A percentile compares a stretch with the other conserved stretches of the same genome.
These are phyloP conservation scores for Puccinia horiana DNA, from an alignment of 1,284 basidiomycete genomes.

Conservation along the genomic window DNA sequence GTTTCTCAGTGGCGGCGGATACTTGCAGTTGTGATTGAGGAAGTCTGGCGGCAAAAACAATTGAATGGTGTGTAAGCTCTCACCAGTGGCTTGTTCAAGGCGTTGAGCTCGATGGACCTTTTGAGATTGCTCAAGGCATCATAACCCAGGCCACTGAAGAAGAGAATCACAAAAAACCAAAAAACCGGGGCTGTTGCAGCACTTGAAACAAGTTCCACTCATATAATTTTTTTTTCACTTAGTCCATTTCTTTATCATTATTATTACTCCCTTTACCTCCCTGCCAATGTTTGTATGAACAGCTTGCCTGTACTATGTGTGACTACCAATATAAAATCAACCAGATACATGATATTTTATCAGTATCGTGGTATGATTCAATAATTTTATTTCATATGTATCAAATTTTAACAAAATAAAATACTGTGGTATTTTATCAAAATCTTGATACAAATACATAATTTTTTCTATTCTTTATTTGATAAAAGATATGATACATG, in stretches of 20 bases:
- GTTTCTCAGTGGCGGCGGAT: conserved; percentile 7
- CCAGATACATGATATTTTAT: no score
- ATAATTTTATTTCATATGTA: no score
- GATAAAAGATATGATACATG: background rate
- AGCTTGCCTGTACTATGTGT: no score
- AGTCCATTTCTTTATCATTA: no score
- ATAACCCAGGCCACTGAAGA: background rate
- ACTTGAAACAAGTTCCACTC: no score
- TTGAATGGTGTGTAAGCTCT: conserved; percentile 10
- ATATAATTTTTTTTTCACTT: background rate
- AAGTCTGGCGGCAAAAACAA: background rate
- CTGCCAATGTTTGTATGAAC: no score
- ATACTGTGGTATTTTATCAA: background rate
- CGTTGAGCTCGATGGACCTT: background rate
- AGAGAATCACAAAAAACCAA: background rate
- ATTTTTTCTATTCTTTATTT: background rate
- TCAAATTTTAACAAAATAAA: background rate
- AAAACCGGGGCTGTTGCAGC: background rate
- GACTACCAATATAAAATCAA: no score
- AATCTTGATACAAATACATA: background rate
- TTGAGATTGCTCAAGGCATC: background rate
- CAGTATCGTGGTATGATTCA: no score
- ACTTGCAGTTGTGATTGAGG: background rate
- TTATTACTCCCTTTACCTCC: no score
- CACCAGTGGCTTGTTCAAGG: conserved; percentile 8